Evolutionary conservation across 1,284 basidiomycete genomes (phyloP), one percentile per base, ranked within the genome.

Genomic region (Fomitopsis palustris): DNA sequence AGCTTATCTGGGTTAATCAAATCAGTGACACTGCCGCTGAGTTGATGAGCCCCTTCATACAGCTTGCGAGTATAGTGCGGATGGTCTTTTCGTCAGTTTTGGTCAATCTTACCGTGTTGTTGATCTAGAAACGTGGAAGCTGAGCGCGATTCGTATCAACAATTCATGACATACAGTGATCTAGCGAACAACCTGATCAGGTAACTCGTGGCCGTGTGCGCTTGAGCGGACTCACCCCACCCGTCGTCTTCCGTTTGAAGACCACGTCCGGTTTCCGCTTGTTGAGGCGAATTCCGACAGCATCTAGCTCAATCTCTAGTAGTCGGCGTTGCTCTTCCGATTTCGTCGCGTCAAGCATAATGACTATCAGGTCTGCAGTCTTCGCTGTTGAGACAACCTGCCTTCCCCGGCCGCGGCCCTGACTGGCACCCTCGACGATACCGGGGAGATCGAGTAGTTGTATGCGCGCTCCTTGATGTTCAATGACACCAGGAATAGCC

Each of bases 271-370:
- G 96, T 69, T 86, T 91, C 56, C 76, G 79, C 68, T 92, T 92
- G 76, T 99, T 99, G 64, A 99, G 76, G 54, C 96, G 85, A 65
- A 99, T 98, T 8, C 97, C 96, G 39, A 99, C 96, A 1, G 96
- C 93, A 69, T 98, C 96, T 33, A 99, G 78, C 73, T 99, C 96
- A 56, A 93, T 83, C 73, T 98, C 96, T 25, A 98, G 79, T 62
- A 96, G 78, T 42, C 84, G 81, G 61, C 91, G 87, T 71, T 99
- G 97, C 72, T 98, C 94, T 51, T 94, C 90, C 4, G 93, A 93
- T 74, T 99, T 99, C 7, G 95, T 98, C 4, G 96, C 95, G 70
- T 98, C 96, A 55, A 96, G 82, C 92, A 98, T 95, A 66, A 98
- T 84, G 55, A 97, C 77, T 65, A 98, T 96, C 45, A 98, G 80